Evolutionary conservation across 73 alveolate genomes (phyloP).

Genomic region (Symbiodinium natans): DNA sequence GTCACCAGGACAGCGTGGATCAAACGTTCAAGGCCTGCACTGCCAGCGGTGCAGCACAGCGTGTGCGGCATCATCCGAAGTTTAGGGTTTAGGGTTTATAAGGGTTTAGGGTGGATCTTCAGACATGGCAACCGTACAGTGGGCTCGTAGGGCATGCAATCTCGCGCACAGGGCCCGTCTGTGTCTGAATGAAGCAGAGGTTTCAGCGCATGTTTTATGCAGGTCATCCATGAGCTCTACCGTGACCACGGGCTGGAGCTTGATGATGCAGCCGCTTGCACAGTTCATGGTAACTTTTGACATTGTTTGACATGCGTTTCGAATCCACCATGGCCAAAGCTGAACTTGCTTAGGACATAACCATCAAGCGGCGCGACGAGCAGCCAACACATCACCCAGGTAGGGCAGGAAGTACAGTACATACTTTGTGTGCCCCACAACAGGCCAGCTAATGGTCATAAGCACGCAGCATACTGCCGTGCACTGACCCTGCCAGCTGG

Average conservation of each 20-base stretch:
- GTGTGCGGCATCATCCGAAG: no score
- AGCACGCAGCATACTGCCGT: neutral
- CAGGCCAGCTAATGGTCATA: neutral
- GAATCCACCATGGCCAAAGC: no score
- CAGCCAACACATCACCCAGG: slow-evolving; percentile 15
- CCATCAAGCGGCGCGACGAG: slow-evolving; percentile 68
- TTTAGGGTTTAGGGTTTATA: no score
- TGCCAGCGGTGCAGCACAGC: neutral
- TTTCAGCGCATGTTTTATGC: no score
- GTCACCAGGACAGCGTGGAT: slow-evolving; percentile 87
- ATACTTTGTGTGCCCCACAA: no score
- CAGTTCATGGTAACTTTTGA: neutral
- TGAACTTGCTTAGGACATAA: slow-evolving; percentile 2
- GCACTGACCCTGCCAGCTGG: neutral
- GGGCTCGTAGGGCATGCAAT: no score
- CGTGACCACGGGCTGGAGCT: slow-evolving; percentile 69
- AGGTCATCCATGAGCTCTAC: slow-evolving; percentile 70
- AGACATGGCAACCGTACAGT: no score
- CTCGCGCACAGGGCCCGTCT: no score
- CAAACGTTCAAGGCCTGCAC: slow-evolving; percentile 44
- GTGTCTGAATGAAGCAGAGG: no score
- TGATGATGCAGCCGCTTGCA: slow-evolving; percentile 2
- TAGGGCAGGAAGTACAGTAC: neutral
- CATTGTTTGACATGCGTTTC: no score
- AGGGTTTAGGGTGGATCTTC: no score